Evolutionary conservation across 2,329 filamentous ascomycete species (phyloP).

Genomic region (Eurotiales sp.): DNA sequence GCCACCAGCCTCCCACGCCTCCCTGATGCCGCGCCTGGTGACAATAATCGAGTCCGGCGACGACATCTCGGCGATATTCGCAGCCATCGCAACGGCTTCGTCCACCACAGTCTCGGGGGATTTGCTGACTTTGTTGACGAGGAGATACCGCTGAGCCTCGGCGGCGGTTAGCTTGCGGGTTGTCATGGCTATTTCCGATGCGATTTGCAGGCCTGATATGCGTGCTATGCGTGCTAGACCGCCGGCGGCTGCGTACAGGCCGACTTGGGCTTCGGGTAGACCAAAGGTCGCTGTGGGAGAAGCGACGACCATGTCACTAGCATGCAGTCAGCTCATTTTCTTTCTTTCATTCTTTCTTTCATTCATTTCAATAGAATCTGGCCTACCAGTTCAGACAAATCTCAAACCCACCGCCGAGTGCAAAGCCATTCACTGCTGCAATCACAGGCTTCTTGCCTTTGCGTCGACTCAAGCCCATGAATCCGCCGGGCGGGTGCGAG

Average conservation of each 20-base stretch:
- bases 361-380: background rate
- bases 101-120: slow-evolving; percentile 26
- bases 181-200: slow-evolving; percentile 67
- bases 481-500: slow-evolving; percentile 48
- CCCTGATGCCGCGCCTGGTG: slow-evolving; percentile 65
- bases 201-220: slow-evolving; percentile 64
- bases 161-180: slow-evolving; percentile 57
- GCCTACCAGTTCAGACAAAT: slow-evolving; percentile 81
- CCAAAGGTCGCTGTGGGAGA: slow-evolving; percentile 56
- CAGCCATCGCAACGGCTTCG: slow-evolving; percentile 58
- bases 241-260: slow-evolving; percentile 67
- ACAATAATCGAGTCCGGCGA: slow-evolving; percentile 75
- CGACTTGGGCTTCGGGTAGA: slow-evolving; percentile 67
- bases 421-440: slow-evolving; percentile 73
- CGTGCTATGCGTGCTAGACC: slow-evolving; percentile 65
- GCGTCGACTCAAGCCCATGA: slow-evolving; percentile 54
- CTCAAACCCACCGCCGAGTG: slow-evolving; percentile 73
- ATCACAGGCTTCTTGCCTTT: slow-evolving; percentile 68
- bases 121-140: slow-evolving; percentile 64
- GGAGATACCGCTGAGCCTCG: slow-evolving; percentile 62
- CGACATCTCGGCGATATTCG: slow-evolving; percentile 60
- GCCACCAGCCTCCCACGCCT: slow-evolving; percentile 68
- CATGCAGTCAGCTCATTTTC: background rate
- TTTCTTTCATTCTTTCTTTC: background rate
- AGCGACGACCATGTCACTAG: slow-evolving; percentile 67